Percentiles rank a stretch among this genome's conserved stretches.
phyloP scores from a whole-genome alignment of 2,329 filamentous ascomycete genomes.

The Seiridium cupressi region DNA sequence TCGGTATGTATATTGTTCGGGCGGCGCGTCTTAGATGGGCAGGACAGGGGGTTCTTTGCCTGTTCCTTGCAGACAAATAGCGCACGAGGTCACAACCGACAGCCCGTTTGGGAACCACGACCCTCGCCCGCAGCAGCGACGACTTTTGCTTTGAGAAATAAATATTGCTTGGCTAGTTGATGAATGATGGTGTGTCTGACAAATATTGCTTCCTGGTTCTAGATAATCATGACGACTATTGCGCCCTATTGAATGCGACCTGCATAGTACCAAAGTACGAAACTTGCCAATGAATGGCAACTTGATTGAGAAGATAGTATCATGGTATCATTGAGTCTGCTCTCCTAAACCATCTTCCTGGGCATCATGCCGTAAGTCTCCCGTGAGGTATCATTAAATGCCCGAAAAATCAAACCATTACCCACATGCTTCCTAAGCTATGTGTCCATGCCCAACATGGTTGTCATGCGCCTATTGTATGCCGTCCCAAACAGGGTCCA shows the following conservation, averaged over 20 bases:
- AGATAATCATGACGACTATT: background rate
- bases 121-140: background rate
- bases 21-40: constrained; percentile 6
- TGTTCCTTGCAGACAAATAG: constrained; percentile 4
- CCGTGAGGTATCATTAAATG: constrained; percentile 8
- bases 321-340: constrained; percentile 8
- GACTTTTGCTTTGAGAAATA: background rate
- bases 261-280: too few relatives aligned
- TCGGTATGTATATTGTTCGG: background rate
- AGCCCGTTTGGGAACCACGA: background rate
- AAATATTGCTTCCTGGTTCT: background rate
- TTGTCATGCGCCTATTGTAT: background rate
- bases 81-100: background rate
- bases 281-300: too few relatives aligned
- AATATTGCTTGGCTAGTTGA: background rate
- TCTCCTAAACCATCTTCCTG: background rate
- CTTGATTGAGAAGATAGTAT: background rate
- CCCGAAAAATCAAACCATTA: background rate
- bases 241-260: background rate
- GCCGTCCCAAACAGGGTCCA: background rate
- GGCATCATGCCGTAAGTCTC: background rate
- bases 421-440: background rate
- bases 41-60: background rate
- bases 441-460: constrained; percentile 4
- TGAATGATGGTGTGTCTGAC: too few relatives aligned